These are phyloP conservation scores for Mortierella sp. DNA, from an alignment of 371 early-diverging fungal species.

Conservation along the genomic window DNA sequence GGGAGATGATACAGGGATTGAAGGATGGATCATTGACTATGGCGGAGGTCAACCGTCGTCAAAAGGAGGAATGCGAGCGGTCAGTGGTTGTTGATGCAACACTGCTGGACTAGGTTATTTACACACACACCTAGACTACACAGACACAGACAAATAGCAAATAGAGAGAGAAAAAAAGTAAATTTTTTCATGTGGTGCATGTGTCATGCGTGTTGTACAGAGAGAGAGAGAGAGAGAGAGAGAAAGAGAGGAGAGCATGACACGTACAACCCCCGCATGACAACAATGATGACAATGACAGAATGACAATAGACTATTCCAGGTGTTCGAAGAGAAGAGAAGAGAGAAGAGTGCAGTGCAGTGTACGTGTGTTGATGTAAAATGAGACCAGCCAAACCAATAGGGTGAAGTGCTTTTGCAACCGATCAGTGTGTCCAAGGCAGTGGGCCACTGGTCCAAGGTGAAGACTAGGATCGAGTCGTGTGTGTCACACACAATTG, in stretches of 20 bases:
- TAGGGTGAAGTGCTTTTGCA: neutral
- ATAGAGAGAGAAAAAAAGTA: too few relatives aligned
- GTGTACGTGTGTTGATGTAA: neutral
- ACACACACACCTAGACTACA: neutral
- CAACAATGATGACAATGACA: too few relatives aligned
- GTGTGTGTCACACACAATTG: too few relatives aligned
- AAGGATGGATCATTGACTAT: constrained; percentile 32
- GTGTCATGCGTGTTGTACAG: too few relatives aligned
- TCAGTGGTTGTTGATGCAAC: neutral
- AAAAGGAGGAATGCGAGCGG: constrained; percentile 34
- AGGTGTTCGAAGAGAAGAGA: too few relatives aligned
- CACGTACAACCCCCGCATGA: neutral
- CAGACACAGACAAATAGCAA: neutral
- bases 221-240: too few relatives aligned
- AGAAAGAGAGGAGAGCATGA: neutral
- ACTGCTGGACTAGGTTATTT: neutral
- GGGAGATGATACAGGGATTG: constrained; percentile 34
- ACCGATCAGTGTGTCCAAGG: neutral
- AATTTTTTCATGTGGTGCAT: too few relatives aligned
- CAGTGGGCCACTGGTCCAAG: too few relatives aligned
- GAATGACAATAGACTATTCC: too few relatives aligned
- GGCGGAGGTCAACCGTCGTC: constrained; percentile 29
- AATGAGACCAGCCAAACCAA: neutral
- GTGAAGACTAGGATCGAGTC: too few relatives aligned
- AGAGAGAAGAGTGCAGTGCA: neutral